A percentile compares a stretch with the other conserved stretches of the same genome.
Conservation (phyloP, 306 rosid genomes). For the Rosa multiflora region DNA sequence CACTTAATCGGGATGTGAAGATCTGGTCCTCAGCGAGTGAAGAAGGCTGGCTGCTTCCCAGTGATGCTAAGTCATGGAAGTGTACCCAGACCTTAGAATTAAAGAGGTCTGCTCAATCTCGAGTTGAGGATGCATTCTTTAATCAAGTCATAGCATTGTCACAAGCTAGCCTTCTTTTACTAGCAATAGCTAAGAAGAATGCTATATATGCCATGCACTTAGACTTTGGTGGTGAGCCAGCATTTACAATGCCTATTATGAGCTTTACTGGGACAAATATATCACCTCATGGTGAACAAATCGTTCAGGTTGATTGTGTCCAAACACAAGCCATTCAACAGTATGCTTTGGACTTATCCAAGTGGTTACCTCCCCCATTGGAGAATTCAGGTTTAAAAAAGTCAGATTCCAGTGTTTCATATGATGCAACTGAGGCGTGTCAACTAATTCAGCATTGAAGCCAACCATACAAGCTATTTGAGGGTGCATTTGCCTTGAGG, state of each 20-base stretch:
- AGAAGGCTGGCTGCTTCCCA: slow-evolving; percentile 94
- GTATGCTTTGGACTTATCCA: slow-evolving; percentile 93
- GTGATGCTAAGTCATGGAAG: too few relatives aligned
- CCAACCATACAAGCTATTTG: slow-evolving; percentile 42
- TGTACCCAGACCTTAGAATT: slow-evolving; percentile 85
- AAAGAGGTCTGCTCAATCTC: slow-evolving; percentile 76
- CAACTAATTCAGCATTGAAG: slow-evolving; percentile 51
- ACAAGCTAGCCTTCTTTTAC: slow-evolving; percentile 90
- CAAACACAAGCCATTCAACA: slow-evolving; percentile 98
- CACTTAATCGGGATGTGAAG: slow-evolving; percentile 85
- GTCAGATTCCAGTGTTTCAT: slow-evolving; percentile 65
- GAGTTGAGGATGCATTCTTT: slow-evolving; percentile 74
- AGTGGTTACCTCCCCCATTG: slow-evolving; percentile 87
- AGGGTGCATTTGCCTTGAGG: too few relatives aligned
- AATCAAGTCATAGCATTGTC: slow-evolving; percentile 90
- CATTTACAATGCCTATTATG: slow-evolving; percentile 87
- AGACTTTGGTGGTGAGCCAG: slow-evolving; percentile 84
- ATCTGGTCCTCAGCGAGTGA: slow-evolving; percentile 85
- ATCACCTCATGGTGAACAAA: slow-evolving; percentile 70
- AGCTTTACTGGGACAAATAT: slow-evolving; percentile 93
- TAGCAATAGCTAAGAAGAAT: slow-evolving; percentile 98
- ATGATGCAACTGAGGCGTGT: slow-evolving; percentile 55
- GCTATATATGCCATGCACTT: slow-evolving; percentile 94
- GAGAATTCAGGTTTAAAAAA: slow-evolving; percentile 69
- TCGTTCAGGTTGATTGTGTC: slow-evolving; percentile 94